Conservation (phyloP, 140 eudicot species). For the Oenanthe javanica region DNA sequence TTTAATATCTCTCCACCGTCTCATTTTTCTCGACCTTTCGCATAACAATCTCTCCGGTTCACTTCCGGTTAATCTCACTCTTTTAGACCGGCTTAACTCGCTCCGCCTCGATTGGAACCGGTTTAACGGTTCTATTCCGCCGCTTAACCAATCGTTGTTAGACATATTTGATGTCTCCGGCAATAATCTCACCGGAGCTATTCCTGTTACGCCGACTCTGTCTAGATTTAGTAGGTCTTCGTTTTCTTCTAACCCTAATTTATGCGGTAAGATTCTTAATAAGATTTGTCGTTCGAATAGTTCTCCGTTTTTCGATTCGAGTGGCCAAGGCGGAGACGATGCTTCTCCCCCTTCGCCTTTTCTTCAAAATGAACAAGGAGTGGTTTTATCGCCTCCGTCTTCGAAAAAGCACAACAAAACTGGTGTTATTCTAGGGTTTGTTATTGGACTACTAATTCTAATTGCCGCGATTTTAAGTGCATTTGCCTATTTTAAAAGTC, state of each 20-base stretch:
- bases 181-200: slow-evolving; percentile 27
- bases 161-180: slow-evolving; percentile 30
- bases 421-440: slow-evolving; percentile 5
- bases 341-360: slow-evolving; percentile 8
- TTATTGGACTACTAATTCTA: background rate
- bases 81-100: background rate
- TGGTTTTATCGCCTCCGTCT: slow-evolving; percentile 3
- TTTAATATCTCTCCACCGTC: slow-evolving; percentile 1
- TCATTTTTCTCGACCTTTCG: slow-evolving; percentile 1
- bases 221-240: slow-evolving; percentile 34
- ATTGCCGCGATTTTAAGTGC: background rate
- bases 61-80: background rate
- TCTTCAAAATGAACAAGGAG: background rate
- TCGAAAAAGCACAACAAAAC: slow-evolving; percentile 2
- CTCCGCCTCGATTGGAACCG: slow-evolving; percentile 1
- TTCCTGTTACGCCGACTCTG: slow-evolving; percentile 21
- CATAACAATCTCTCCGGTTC: slow-evolving; percentile 4
- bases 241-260: slow-evolving; percentile 39
- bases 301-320: slow-evolving; percentile 4
- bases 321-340: background rate
- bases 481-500: background rate
- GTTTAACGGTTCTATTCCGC: slow-evolving; percentile 8
- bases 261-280: slow-evolving; percentile 61
- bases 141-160: slow-evolving; percentile 11
- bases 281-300: slow-evolving; percentile 27